Evolutionary conservation across 108 stramenopile genomes (phyloP).

Genomic region (Skeletonema grethae): DNA sequence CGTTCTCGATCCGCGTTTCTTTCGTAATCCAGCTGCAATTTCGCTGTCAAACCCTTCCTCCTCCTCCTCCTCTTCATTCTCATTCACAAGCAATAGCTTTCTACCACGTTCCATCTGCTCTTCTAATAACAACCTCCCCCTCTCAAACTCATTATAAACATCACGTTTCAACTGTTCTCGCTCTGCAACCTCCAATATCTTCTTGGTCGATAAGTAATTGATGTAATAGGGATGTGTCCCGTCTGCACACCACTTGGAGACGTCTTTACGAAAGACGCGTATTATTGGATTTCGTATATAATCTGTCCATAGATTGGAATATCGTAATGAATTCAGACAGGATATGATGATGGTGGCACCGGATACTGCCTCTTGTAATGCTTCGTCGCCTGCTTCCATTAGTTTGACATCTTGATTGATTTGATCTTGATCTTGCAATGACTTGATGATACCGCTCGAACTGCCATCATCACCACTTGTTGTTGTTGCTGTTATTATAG

Average conservation of each 20-base stretch:
- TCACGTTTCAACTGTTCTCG: slow-evolving; percentile 62
- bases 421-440: slow-evolving; percentile 31
- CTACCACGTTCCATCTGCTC: slow-evolving; percentile 18
- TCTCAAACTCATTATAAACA: slow-evolving; percentile 33
- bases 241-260: slow-evolving; percentile 68
- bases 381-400: slow-evolving; percentile 42
- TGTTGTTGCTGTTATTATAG: background rate
- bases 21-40: slow-evolving; percentile 28
- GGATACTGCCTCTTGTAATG: slow-evolving; percentile 53
- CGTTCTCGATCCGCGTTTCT: slow-evolving; percentile 10
- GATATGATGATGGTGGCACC: slow-evolving; percentile 68
- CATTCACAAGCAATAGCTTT: slow-evolving; percentile 29
- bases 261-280: slow-evolving; percentile 56
- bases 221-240: slow-evolving; percentile 71
- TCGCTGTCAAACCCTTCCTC: slow-evolving; percentile 27
- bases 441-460: slow-evolving; percentile 11
- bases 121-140: slow-evolving; percentile 17
- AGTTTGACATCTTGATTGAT: slow-evolving; percentile 35
- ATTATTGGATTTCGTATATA: slow-evolving; percentile 54
- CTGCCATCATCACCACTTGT: background rate
- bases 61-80: background rate
- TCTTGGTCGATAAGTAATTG: slow-evolving; percentile 57
- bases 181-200: slow-evolving; percentile 68
- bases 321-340: slow-evolving; percentile 61
- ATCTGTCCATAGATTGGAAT: slow-evolving; percentile 70